phyloP scores from a whole-genome alignment of 306 rosid genomes.

The Prosopis cineraria region DNA sequence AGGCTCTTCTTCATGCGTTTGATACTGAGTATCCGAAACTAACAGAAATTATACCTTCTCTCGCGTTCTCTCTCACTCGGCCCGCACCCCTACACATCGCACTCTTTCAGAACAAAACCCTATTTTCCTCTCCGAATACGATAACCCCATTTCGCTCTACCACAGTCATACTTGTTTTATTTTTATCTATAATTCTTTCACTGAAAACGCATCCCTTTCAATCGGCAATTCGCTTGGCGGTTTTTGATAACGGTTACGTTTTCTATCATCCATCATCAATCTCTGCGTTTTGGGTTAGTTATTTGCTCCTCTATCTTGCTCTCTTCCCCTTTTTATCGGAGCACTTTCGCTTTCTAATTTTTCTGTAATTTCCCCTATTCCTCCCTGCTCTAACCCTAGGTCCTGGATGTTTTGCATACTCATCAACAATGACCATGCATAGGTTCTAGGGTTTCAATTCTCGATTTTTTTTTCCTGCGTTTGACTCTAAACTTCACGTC shows the following conservation, averaged over 20 bases:
- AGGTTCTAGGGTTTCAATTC: conserved; percentile 55
- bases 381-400: conserved; percentile 55
- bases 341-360: conserved; percentile 13
- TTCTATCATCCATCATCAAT: conserved; percentile 38
- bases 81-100: conserved; percentile 38
- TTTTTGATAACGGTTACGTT: conserved; percentile 61
- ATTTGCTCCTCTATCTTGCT: conserved; percentile 10
- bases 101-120: conserved; percentile 54
- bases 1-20: conserved; percentile 59
- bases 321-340: neutral
- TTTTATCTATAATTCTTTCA: neutral
- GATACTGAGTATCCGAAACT: conserved; percentile 61
- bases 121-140: conserved; percentile 37
- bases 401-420: conserved; percentile 22
- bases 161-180: conserved; percentile 5
- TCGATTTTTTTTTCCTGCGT: conserved; percentile 26
- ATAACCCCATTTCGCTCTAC: conserved; percentile 45
- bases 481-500: conserved; percentile 33
- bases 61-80: conserved; percentile 37
- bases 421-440: neutral
- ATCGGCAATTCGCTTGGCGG: conserved; percentile 36
- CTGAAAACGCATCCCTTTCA: neutral
- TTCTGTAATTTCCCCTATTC: conserved; percentile 1
- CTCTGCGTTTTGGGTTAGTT: conserved; percentile 70
- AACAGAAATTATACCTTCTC: conserved; percentile 54